Base-by-base conservation (phyloP, 495 filamentous ascomycete genomes). In the Penicillium canariense region DNA sequence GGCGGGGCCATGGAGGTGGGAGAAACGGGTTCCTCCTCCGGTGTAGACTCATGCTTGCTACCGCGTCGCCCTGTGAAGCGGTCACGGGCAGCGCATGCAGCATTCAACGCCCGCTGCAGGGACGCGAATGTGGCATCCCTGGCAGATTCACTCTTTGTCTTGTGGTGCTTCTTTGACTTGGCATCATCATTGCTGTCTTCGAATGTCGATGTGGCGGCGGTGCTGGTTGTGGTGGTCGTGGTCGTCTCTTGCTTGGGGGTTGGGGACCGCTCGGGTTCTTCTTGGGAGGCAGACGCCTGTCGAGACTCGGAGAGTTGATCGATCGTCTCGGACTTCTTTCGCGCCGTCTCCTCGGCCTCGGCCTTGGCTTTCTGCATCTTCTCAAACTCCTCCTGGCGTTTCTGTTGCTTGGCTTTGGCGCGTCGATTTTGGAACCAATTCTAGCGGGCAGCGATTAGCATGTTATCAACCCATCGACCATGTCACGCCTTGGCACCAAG, bases 361-460 rank as follows among this genome's bases (percentile, higher is more conserved):
- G 70, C 70, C 62, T 82, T 79, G 51, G 79, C 80, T 52, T 79
- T 77, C 59, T 83, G 81, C 66, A 82, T 73, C 45, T 71, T 71
- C 62, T 76, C 75, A 69, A 66, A 84, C 62, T 90, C 85, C 64
- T 85, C 82, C 64, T 87, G 84, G 65, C 85, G 82, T 63, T 77
- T 85, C 63, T 90, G 83, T 59, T 89, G 84, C 74, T 91, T 91
- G 27, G 87, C 87, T 66, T 91, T 90, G 50, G 88, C 88, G 34
- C 90, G 85, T 47, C 90, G 81, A 67, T 94, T 95, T 67, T 95
- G 90, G 69, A 93, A 96, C 90, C 90, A 94, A 61, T 93, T 93
- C 90, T 94, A 51, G 46, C 17, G 40, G 35, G 4, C 4, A 1
- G 38, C 36, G 25, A 47, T 65, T 60, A 65, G 58, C n/a, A 46